These are phyloP conservation scores for Fraxinus sp. DNA, from an alignment of 305 asterid genomes.

Conservation along the genomic window DNA sequence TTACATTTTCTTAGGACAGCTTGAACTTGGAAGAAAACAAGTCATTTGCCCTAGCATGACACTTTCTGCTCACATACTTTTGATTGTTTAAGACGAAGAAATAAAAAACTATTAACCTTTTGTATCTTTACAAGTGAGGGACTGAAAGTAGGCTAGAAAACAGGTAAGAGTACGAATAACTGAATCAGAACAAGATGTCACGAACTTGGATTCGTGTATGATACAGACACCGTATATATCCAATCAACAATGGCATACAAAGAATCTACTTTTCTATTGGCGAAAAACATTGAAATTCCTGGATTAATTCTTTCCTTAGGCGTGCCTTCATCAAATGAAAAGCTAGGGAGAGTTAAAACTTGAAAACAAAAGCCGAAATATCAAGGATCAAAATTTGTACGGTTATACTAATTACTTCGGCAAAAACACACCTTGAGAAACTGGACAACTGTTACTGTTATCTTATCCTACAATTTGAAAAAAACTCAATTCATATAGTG, in stretches of 20 bases:
- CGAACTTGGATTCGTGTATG: too few species aligned
- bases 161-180: not conserved
- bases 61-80: not conserved
- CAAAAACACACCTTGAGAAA: not conserved
- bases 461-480: not conserved
- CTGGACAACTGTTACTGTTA: not conserved
- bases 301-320: not conserved
- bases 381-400: not conserved
- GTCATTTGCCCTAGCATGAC: not conserved
- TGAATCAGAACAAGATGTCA: too few species aligned
- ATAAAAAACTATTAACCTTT: not conserved
- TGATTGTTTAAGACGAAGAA: not conserved
- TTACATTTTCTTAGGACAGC: not conserved
- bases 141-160: slow-evolving; percentile 12
- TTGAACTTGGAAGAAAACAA: not conserved
- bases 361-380: not conserved
- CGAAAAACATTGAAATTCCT: not conserved
- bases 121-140: not conserved
- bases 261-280: too few species aligned
- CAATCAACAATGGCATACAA: too few species aligned
- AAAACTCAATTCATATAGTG: not conserved
- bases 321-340: slow-evolving; percentile 5
- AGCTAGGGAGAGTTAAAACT: not conserved
- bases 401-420: not conserved
- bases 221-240: too few species aligned